Evolutionary conservation across 2,329 filamentous ascomycete genomes (phyloP).

Genomic region (Sporothrix brasiliensis): DNA sequence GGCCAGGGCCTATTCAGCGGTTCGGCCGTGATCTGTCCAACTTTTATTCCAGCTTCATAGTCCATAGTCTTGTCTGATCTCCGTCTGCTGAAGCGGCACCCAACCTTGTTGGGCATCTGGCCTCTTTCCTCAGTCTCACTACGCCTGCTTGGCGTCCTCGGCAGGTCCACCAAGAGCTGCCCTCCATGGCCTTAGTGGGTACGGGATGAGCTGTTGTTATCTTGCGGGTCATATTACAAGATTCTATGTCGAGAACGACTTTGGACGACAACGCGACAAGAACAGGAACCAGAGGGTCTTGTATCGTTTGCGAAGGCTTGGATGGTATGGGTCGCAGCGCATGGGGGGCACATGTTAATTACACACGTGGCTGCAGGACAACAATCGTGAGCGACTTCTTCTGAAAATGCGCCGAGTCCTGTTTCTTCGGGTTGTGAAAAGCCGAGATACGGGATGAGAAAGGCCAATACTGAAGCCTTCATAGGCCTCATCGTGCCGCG

Average conservation of each 20-base stretch:
- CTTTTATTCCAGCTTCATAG: background rate
- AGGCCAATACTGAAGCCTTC: too few relatives aligned
- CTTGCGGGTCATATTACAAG: background rate
- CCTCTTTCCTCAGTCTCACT: background rate
- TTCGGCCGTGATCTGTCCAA: background rate
- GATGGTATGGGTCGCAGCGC: background rate
- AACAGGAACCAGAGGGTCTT: background rate
- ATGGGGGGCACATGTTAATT: too few relatives aligned
- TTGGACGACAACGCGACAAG: background rate
- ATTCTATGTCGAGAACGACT: background rate
- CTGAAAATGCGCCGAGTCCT: background rate
- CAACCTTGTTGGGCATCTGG: too few relatives aligned
- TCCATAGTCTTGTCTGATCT: too few relatives aligned
- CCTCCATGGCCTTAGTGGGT: background rate
- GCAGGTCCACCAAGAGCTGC: background rate
- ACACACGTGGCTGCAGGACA: background rate
- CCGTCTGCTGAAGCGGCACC: background rate
- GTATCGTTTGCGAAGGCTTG: background rate
- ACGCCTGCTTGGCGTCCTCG: background rate
- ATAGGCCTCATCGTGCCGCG: too few relatives aligned
- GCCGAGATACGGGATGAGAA: background rate
- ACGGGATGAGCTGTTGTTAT: slow-evolving; percentile 1
- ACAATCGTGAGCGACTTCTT: background rate
- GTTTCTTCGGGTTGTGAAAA: background rate
- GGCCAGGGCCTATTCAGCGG: too few relatives aligned